phyloP scores from a whole-genome alignment of 257 asterid genomes.

The Solanum sitiens region DNA sequence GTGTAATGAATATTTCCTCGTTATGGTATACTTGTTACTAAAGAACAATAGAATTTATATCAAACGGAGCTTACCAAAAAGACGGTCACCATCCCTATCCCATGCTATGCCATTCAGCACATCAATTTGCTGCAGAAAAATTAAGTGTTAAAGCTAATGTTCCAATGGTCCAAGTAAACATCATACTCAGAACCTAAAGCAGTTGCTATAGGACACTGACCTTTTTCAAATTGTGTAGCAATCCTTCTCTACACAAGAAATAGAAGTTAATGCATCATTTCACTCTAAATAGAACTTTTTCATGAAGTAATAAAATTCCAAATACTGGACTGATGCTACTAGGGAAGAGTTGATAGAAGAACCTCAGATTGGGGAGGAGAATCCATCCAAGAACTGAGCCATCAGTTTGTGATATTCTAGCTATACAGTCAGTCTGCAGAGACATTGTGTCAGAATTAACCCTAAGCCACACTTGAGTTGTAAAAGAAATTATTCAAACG shows the following conservation, averaged over 20 bases:
- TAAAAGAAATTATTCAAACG: not conserved
- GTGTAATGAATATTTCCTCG: not conserved
- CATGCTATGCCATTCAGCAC: slow-evolving; percentile 95
- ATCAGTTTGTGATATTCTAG: slow-evolving; percentile 60
- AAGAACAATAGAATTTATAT: not conserved
- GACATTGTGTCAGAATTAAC: not conserved
- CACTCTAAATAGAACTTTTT: not conserved
- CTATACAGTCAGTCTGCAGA: slow-evolving; percentile 86
- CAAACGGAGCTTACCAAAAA: slow-evolving; percentile 46
- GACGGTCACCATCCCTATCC: slow-evolving; percentile 51
- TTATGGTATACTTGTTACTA: not conserved
- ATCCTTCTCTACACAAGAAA: slow-evolving; percentile 36
- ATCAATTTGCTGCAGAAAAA: slow-evolving; percentile 42
- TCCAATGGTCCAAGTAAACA: not conserved
- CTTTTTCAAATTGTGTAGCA: slow-evolving; percentile 35
- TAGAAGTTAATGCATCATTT: not conserved
- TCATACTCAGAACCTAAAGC: not conserved
- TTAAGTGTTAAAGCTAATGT: slow-evolving; percentile 2
- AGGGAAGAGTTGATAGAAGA: not conserved
- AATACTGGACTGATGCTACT: not conserved
- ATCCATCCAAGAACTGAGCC: slow-evolving; percentile 82
- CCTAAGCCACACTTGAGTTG: not conserved
- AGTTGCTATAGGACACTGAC: slow-evolving; percentile 15
- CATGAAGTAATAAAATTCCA: not conserved
- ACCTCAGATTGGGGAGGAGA: slow-evolving; percentile 74